A percentile compares a stretch with the other conserved stretches of the same genome.
These are phyloP conservation scores for Boeremia lycopersici DNA, from an alignment of 2,329 filamentous ascomycete genomes.

Conservation along the genomic window DNA sequence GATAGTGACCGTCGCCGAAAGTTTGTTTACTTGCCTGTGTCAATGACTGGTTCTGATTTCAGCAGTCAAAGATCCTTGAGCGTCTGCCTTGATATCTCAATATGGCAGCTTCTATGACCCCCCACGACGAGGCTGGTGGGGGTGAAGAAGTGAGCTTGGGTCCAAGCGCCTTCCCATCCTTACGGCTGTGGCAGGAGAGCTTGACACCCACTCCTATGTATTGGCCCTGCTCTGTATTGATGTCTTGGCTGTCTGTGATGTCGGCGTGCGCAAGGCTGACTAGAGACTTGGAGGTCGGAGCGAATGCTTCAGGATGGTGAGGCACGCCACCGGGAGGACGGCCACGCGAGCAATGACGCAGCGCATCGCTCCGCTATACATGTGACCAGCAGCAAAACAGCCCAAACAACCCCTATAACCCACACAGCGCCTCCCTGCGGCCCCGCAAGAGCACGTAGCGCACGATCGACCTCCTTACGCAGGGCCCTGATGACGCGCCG, in stretches of 20 bases:
- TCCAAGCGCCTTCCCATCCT: not conserved
- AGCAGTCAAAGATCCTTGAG: no score
- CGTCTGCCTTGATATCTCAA: not conserved
- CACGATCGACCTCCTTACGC: constrained; percentile 3
- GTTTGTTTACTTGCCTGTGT: no score
- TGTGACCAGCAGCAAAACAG: constrained; percentile 16
- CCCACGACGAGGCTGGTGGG: not conserved
- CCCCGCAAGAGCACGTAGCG: constrained; percentile 9
- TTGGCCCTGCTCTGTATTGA: not conserved
- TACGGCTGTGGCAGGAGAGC: not conserved
- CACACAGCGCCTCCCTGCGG: constrained; percentile 5
- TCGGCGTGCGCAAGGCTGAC: not conserved
- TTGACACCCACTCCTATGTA: constrained; percentile 2
- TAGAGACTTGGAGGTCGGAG: not conserved
- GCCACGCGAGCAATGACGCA: constrained; percentile 20
- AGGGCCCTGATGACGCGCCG: constrained; percentile 16
- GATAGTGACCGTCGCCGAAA: no score
- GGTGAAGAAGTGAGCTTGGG: not conserved
- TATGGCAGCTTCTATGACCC: not conserved
- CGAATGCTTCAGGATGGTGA: not conserved
- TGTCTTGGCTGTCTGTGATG: not conserved
- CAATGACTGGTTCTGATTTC: no score
- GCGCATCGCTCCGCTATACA: constrained; percentile 9
- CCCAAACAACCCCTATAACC: constrained; percentile 9
- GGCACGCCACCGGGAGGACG: constrained; percentile 3